A percentile compares a stretch with the other conserved stretches of the same genome.
These are phyloP conservation scores for Coemansia sp. DNA, from an alignment of 192 early-diverging fungal genomes.

Conservation along the genomic window DNA sequence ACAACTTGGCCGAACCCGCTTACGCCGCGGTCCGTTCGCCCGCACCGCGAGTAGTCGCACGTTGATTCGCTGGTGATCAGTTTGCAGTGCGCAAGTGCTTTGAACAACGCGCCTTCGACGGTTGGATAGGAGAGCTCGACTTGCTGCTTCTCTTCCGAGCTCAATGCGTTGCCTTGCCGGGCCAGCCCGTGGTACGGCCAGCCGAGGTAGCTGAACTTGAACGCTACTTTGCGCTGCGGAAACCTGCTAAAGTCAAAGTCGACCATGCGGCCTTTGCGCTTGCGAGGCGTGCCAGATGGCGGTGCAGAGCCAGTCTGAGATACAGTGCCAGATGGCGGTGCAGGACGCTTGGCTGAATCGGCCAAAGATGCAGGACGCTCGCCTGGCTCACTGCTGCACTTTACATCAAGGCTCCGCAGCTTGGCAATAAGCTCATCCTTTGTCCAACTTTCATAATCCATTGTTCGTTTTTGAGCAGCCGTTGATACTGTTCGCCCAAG, in stretches of 20 bases:
- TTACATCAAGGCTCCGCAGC: constrained; percentile 47
- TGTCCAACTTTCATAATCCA: constrained; percentile 57
- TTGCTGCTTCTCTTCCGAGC: constrained; percentile 34
- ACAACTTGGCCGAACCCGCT: constrained; percentile 88
- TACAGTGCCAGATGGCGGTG: background rate
- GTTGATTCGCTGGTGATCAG: constrained; percentile 68
- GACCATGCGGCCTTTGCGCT: constrained; percentile 24
- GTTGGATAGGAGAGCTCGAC: constrained; percentile 61
- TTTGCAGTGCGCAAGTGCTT: constrained; percentile 72
- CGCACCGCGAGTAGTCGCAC: constrained; percentile 81
- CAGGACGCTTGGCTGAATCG: background rate
- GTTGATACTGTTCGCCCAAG: background rate
- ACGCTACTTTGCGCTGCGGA: constrained; percentile 74
- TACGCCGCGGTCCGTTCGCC: constrained; percentile 86
- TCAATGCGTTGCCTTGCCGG: constrained; percentile 60
- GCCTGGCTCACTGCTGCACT: background rate
- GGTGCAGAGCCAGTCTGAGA: background rate
- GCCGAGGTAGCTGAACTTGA: constrained; percentile 90
- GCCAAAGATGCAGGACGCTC: background rate
- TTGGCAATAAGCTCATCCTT: constrained; percentile 60
- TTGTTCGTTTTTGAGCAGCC: background rate
- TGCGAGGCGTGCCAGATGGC: constrained; percentile 35
- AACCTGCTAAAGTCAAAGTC: constrained; percentile 79
- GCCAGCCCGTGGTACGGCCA: constrained; percentile 88
- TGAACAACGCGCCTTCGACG: constrained; percentile 84